Conservation (phyloP, 768 basidiomycete genomes). For the Pleurotus sapidus region DNA sequence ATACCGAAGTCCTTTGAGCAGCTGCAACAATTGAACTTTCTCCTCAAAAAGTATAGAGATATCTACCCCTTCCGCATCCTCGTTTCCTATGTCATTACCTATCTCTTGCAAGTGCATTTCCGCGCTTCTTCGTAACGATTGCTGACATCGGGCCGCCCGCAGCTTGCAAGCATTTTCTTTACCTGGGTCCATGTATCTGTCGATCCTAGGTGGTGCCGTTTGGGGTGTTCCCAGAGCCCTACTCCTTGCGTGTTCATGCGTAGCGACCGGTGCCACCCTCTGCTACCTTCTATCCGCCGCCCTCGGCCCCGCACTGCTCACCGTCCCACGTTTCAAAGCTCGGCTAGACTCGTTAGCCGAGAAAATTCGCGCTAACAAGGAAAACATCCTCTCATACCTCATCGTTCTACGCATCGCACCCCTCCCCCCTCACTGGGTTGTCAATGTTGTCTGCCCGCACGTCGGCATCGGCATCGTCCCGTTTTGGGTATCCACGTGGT, state of each 20-base stretch:
- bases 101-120: constrained; percentile 75
- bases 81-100: constrained; percentile 83
- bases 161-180: constrained; percentile 96
- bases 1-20: constrained; percentile 89
- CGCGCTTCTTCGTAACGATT: not conserved
- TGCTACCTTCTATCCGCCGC: constrained; percentile 93
- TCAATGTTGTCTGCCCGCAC: constrained; percentile 91
- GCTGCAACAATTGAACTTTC: constrained; percentile 78
- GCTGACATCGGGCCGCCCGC: constrained; percentile 2
- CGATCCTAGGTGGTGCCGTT: constrained; percentile 93
- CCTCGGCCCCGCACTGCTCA: constrained; percentile 88
- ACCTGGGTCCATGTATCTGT: constrained; percentile 97
- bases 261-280: constrained; percentile 85
- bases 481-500: constrained; percentile 89
- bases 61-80: constrained; percentile 85
- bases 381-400: constrained; percentile 88
- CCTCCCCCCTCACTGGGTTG: constrained; percentile 94
- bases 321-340: constrained; percentile 81
- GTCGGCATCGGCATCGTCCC: constrained; percentile 81
- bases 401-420: constrained; percentile 95
- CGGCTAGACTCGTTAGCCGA: constrained; percentile 78
- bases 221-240: constrained; percentile 89
- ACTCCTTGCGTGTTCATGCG: constrained; percentile 88
- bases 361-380: constrained; percentile 75
- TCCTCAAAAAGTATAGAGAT: constrained; percentile 89